Evolutionary conservation across 2,329 filamentous ascomycete genomes (phyloP), one percentile per base, ranked within the genome.

Genomic region (Alternaria gaisen): DNA sequence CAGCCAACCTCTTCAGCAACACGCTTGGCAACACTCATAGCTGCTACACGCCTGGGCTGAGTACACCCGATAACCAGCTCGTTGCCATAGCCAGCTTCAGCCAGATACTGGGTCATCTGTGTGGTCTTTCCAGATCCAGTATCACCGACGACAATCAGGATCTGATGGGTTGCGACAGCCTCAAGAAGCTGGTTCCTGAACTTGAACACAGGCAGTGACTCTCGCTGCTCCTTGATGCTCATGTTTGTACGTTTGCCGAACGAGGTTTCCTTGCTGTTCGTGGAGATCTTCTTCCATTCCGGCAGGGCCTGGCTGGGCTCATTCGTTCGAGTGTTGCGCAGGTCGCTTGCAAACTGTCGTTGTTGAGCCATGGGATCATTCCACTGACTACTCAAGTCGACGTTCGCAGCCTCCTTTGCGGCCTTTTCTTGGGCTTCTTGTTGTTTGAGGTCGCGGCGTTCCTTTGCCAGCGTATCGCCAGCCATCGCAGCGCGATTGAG

Each of bases 21-120:
- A 90, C 95, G 94, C 81, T 98, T 93, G 36, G 95, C 95, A 18
- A 99, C 95, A 47, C 94, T 97, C 93, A 97, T 99, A 73, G 95
- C 95, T 61, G 96, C 95, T 56, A 99, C 95, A 87, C 95, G 92
- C 79, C 96, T 91, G 65, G 95, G 95, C 70, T 99, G 95, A 0
- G 96, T 99, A 76, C 95, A 99, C 1, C 95, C 95, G 47, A 99
- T 95, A 60, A 97, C 91, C 32, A 94, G 93, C 59, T 91, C 83
- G 67, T 96, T 91, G 2, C 90, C 91, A 73, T 96, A 97, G 0
- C 95, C 95, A 48, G 88, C 94, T 79, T 99, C 95, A 0, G 94
- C 94, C 18, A 99, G 85, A 70, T 96, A 99, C 68, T 99, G 95
- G 0, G 95, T 97, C 57, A 99, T 79, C 76, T 99, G 95, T 0